A percentile compares a stretch with the other conserved stretches of the same genome.
These are phyloP conservation scores for Albugo candida DNA, from an alignment of 352 stramenopile genomes.

Conservation along the genomic window DNA sequence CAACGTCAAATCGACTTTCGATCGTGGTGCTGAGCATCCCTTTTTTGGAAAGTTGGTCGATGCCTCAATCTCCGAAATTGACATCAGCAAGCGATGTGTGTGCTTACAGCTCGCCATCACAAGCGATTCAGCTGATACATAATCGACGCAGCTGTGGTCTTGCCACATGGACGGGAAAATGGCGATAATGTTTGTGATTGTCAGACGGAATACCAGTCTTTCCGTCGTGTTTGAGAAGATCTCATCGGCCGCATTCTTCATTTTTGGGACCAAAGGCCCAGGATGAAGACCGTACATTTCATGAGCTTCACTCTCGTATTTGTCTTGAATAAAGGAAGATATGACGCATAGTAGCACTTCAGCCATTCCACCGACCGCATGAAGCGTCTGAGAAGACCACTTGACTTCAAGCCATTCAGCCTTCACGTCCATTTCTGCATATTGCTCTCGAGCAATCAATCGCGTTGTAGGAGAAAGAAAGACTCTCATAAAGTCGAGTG, in stretches of 20 bases:
- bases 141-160: conserved; percentile 19
- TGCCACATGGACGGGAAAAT: conserved; percentile 22
- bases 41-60: too few relatives aligned
- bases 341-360: conserved; percentile 30
- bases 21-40: too few relatives aligned
- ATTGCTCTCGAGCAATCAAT: conserved; percentile 15
- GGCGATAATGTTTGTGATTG: conserved; percentile 31
- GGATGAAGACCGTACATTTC: too few relatives aligned
- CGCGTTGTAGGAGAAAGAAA: conserved; percentile 29
- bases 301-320: too few relatives aligned
- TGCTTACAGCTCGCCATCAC: conserved; percentile 38
- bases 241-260: conserved; percentile 24
- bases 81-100: conserved; percentile 30
- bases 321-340: conserved; percentile 8
- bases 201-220: conserved; percentile 34
- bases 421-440: conserved; percentile 49
- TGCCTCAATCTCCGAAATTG: conserved; percentile 22
- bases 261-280: conserved; percentile 9
- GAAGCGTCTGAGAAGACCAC: conserved; percentile 35
- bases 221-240: conserved; percentile 12
- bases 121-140: conserved; percentile 33
- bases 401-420: conserved; percentile 57
- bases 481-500: conserved; percentile 38
- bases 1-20: too few relatives aligned
- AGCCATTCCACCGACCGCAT: conserved; percentile 35